Evolutionary conservation across 805 yeast genomes (phyloP), one percentile per base, ranked within the genome.

Genomic region (Saccharomycopsis guyanensis): DNA sequence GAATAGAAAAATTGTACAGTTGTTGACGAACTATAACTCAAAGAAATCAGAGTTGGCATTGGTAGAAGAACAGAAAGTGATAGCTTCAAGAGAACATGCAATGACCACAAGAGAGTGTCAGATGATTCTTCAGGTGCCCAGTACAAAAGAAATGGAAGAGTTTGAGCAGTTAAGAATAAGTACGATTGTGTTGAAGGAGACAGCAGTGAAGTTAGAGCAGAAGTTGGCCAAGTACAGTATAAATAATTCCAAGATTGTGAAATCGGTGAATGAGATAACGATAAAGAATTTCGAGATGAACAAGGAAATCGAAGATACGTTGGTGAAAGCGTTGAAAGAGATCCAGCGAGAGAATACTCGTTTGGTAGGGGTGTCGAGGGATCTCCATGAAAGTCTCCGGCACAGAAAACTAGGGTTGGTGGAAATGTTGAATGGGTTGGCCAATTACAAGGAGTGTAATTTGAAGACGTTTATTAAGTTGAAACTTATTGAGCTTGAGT

Each of bases 211-310:
- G 5, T 19, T 45, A 4, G 15, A 31, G 16, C 31, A 44, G 16
- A 36, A 38, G 23, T 18, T 49, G 10, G 25, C 24, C 15, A 42
- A 49, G 25, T 46, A 49, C 22, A 49, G 19, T 20, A 25, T 12
- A 15, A 49, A 49, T 31, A 46, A 40, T 35, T 42, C 45, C 15
- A 37, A 42, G 32, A 41, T 49, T 18, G 35, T 46, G 2, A 42
- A 46, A 16, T 37, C 49, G 8, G 40, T 49, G 15, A 49, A 46
- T 12, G 52, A 49, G 27, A 45, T 37, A 3, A 45, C 50, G 7
- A 25, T 45, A n/a, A 49, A 49, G 22, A 45, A 49, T 20, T 45
- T 38, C 20, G 46, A 49, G 18, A 49, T 49, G 15, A 25, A 41
- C 23, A 42, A 46, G 20, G 52, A 49, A 22, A 27, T 39, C 3